phyloP scores from a whole-genome alignment of 2,329 filamentous ascomycete genomes.

The Penicillium occitanis region DNA sequence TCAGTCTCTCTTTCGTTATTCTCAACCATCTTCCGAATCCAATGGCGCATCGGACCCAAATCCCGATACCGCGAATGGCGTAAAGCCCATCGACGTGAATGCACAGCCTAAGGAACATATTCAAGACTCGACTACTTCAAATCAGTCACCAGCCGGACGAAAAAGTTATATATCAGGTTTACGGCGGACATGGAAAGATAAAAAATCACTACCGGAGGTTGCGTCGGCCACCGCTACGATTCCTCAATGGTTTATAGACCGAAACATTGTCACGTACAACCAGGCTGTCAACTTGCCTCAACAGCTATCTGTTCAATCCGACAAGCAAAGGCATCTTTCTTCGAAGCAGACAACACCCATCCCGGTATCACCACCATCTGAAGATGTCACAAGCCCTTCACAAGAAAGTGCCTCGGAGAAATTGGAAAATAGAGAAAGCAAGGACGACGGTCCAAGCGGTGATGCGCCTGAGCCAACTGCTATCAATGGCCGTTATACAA shows the following conservation, averaged over 20 bases:
- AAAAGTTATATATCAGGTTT: conserved; percentile 41
- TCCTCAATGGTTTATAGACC: conserved; percentile 41
- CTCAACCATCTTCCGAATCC: conserved; percentile 32
- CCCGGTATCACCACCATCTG: background rate
- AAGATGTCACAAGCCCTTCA: background rate
- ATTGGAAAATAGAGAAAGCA: background rate
- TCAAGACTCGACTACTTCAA: background rate
- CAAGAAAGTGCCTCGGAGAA: background rate
- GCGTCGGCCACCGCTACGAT: conserved; percentile 29
- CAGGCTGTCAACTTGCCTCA: background rate
- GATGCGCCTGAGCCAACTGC: conserved; percentile 22
- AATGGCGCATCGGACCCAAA: conserved; percentile 27
- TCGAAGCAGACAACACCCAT: background rate
- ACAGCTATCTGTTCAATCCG: background rate
- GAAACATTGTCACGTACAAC: conserved; percentile 33
- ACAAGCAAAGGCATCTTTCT: background rate
- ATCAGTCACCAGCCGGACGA: conserved; percentile 28
- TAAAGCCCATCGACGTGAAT: conserved; percentile 13
- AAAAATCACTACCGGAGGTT: conserved; percentile 28
- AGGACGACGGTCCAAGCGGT: background rate
- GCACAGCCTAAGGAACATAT: conserved; percentile 15
- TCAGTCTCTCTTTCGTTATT: conserved; percentile 32
- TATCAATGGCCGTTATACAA: conserved; percentile 36
- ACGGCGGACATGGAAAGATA: conserved; percentile 41
- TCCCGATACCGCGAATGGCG: conserved; percentile 27